These are phyloP conservation scores for Ceratobasidium papillatum DNA, from an alignment of 1,284 basidiomycete genomes.

Conservation along the genomic window DNA sequence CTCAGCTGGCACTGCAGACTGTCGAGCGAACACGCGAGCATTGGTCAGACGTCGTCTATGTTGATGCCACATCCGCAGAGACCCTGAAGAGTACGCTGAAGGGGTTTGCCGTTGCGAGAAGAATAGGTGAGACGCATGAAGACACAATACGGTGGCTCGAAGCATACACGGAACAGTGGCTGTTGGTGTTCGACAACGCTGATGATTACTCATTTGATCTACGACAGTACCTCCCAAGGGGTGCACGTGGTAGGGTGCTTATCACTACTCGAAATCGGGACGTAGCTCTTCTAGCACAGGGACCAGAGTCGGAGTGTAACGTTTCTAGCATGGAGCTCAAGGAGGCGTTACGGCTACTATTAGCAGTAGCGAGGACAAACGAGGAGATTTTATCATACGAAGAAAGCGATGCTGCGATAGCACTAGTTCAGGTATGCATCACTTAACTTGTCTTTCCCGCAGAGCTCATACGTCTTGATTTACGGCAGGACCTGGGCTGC, in stretches of 20 bases:
- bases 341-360: constrained; percentile 2
- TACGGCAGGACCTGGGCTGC: too few species aligned
- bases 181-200: constrained; percentile 26
- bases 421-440: background rate
- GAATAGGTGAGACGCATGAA: background rate
- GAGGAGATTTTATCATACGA: background rate
- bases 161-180: background rate
- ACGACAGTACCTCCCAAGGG: background rate
- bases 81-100: background rate
- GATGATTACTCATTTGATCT: constrained; percentile 4
- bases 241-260: constrained; percentile 1
- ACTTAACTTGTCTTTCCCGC: background rate
- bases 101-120: background rate
- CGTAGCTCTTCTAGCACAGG: background rate
- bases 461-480: background rate
- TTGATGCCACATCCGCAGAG: constrained; percentile 9
- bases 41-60: constrained; percentile 8
- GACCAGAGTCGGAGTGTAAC: background rate
- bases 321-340: background rate
- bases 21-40: too few species aligned
- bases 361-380: background rate
- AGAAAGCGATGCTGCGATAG: background rate
- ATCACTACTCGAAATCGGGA: constrained; percentile 28
- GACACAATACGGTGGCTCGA: constrained; percentile 1
- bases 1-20: too few species aligned